Evolutionary conservation across 345 rosid species (phyloP).

Genomic region (Ceriops tagal): DNA sequence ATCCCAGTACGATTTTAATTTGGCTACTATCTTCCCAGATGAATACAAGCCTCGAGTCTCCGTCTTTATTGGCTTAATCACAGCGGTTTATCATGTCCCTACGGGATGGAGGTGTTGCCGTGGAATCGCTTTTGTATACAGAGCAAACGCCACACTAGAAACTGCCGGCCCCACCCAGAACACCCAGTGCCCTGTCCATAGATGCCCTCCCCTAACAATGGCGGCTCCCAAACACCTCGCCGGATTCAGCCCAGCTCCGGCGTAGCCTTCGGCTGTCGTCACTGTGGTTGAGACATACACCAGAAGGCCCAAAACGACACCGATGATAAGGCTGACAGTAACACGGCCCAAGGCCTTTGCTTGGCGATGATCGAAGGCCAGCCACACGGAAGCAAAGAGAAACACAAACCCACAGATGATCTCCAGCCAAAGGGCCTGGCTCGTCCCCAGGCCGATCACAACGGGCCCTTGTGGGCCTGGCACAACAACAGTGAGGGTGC

Average conservation of each 20-base stretch:
- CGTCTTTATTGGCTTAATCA: no score
- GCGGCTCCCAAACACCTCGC: slow-evolving; percentile 50
- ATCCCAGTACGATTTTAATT: no score
- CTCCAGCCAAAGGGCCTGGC: slow-evolving; percentile 35
- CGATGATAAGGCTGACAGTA: slow-evolving; percentile 27
- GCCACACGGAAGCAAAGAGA: slow-evolving; percentile 36
- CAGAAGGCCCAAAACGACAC: slow-evolving; percentile 31
- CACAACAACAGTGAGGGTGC: slow-evolving; percentile 21
- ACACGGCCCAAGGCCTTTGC: slow-evolving; percentile 36
- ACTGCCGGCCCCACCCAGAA: slow-evolving; percentile 26
- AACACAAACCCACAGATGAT: slow-evolving; percentile 38
- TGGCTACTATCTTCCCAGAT: no score
- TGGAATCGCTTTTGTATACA: slow-evolving; percentile 27
- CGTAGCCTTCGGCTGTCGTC: slow-evolving; percentile 38
- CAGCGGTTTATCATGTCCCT: no score
- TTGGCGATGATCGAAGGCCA: slow-evolving; percentile 45
- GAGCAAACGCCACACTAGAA: slow-evolving; percentile 10
- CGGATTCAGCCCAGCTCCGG: slow-evolving; percentile 51
- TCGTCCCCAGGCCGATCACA: slow-evolving; percentile 12
- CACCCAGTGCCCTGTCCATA: slow-evolving; percentile 29
- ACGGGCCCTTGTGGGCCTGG: slow-evolving; percentile 31
- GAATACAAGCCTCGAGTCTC: no score
- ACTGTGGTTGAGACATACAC: slow-evolving; percentile 43
- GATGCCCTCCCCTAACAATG: slow-evolving; percentile 24
- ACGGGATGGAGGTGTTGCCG: slow-evolving; percentile 8